Evolutionary conservation across 768 basidiomycete species (phyloP).

Genomic region (Calvatia gigantea): DNA sequence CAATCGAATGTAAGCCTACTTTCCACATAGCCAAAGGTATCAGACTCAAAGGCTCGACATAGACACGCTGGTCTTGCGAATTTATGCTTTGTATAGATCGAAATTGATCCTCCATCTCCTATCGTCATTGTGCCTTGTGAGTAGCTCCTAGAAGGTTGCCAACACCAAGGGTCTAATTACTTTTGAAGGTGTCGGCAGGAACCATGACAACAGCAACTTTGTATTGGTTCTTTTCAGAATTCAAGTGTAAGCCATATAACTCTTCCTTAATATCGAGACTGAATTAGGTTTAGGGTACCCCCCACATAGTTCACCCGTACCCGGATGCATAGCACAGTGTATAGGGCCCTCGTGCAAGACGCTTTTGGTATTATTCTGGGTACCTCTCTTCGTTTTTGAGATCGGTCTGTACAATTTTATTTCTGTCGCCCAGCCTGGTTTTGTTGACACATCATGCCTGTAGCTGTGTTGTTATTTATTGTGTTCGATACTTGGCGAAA

Average conservation of each 20-base stretch:
- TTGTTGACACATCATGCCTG: background rate
- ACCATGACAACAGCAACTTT: slow-evolving; percentile 2
- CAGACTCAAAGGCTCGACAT: too few relatives aligned
- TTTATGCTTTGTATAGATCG: slow-evolving; percentile 2
- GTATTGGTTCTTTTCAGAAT: background rate
- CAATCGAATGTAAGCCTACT: slow-evolving; percentile 4
- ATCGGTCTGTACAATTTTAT: background rate
- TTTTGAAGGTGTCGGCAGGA: background rate
- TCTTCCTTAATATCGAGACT: too few relatives aligned
- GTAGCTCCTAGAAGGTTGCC: background rate
- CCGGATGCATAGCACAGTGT: background rate
- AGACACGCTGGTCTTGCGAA: slow-evolving; percentile 2
- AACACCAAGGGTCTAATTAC: background rate
- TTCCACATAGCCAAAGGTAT: background rate
- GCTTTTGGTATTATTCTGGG: slow-evolving; percentile 1
- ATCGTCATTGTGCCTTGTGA: background rate
- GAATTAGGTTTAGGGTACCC: background rate
- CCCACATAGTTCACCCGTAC: background rate
- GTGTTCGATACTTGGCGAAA: slow-evolving; percentile 1
- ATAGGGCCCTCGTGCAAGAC: background rate
- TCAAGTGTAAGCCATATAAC: background rate
- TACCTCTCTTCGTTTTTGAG: slow-evolving; percentile 6
- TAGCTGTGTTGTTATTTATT: background rate
- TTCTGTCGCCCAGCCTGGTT: background rate
- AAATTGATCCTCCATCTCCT: background rate